phyloP scores from a whole-genome alignment of 129 eudicot genomes.

The Flaveria trinervia region DNA sequence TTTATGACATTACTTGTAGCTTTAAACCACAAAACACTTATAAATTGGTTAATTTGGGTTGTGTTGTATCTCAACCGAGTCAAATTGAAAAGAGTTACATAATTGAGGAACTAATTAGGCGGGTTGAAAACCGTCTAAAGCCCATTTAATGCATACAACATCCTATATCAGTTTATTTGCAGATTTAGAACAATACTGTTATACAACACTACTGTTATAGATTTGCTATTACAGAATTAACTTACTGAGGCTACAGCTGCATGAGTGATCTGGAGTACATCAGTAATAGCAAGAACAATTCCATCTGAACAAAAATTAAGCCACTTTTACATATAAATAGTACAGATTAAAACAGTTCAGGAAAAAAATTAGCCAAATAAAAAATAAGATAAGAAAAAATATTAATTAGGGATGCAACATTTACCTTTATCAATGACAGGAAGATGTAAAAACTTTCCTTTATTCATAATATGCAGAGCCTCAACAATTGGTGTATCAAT shows the following conservation, averaged over 20 bases:
- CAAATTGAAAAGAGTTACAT: neutral
- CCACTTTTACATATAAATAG: conserved; percentile 20
- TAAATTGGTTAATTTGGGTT: neutral
- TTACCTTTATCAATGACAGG: conserved; percentile 95
- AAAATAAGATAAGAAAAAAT: neutral
- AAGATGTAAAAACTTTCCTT: conserved; percentile 91
- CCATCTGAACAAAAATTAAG: conserved; percentile 63
- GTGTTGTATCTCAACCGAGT: neutral
- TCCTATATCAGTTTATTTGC: neutral
- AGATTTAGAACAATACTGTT: neutral
- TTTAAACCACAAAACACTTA: neutral
- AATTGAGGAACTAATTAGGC: neutral
- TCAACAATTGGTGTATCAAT: conserved; percentile 92
- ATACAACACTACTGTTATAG: neutral
- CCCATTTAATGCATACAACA: neutral
- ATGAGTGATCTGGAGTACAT: conserved; percentile 87
- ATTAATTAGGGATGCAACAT: neutral
- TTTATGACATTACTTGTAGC: neutral
- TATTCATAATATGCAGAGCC: conserved; percentile 94
- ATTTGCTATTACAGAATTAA: conserved; percentile 17
- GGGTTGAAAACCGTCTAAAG: neutral
- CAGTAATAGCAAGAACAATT: conserved; percentile 71
- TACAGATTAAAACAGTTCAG: neutral
- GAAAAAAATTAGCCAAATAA: neutral
- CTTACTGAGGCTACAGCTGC: conserved; percentile 97